Percentiles rank a stretch among this genome's conserved stretches.
phyloP scores from a whole-genome alignment of 371 early-diverging fungal species.

The Mucor plumbeus region DNA sequence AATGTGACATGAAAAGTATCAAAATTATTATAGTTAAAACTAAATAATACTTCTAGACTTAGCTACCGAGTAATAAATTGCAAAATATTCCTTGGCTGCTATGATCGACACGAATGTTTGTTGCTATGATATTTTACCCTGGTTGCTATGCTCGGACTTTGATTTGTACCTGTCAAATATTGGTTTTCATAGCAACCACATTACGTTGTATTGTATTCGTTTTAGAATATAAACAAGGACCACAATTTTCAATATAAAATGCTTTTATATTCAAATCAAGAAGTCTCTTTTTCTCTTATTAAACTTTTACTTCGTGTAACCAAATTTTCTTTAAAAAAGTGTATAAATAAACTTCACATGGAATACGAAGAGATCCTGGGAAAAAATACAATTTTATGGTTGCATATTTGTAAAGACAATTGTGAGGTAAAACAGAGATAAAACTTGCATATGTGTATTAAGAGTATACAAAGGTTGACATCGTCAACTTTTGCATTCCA shows the following conservation, averaged over 20 bases:
- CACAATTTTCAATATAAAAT: background rate
- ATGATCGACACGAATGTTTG: background rate
- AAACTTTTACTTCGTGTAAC: background rate
- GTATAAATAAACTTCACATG: slow-evolving; percentile 12
- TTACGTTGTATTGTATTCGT: background rate
- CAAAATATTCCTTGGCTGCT: background rate
- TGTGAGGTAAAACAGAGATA: background rate
- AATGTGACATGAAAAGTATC: too few species aligned
- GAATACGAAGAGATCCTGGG: background rate
- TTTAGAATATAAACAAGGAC: background rate
- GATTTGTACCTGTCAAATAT: background rate
- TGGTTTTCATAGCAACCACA: background rate
- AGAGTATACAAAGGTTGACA: too few species aligned
- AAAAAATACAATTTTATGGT: background rate
- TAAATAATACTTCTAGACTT: too few species aligned
- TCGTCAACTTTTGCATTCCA: too few species aligned
- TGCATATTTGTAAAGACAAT: background rate
- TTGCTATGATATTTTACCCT: background rate
- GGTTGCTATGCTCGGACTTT: background rate
- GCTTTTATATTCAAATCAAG: background rate
- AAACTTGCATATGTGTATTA: too few species aligned
- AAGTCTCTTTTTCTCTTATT: background rate
- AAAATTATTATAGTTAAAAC: too few species aligned
- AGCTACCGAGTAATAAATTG: too few species aligned
- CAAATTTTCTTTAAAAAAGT: background rate